These are phyloP conservation scores for Boechera stricta DNA, from an alignment of 345 rosid species.

Conservation along the genomic window DNA sequence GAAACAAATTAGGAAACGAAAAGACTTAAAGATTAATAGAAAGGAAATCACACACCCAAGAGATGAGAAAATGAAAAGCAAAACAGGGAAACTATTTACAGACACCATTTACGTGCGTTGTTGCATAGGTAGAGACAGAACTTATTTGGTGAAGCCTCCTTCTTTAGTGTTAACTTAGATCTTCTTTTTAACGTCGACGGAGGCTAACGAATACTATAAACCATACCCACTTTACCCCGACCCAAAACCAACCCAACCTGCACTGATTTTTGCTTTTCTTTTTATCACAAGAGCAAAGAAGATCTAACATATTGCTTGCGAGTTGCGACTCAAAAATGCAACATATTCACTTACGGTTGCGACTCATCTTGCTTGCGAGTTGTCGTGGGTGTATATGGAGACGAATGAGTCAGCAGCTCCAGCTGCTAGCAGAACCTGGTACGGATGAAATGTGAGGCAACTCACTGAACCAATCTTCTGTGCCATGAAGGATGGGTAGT, in stretches of 20 bases:
- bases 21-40: slow-evolving; percentile 20
- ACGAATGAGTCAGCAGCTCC: slow-evolving; percentile 91
- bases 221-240: slow-evolving; percentile 44
- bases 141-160: slow-evolving; percentile 49
- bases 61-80: slow-evolving; percentile 24
- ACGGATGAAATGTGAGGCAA: slow-evolving; percentile 97
- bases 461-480: slow-evolving; percentile 97
- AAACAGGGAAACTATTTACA: slow-evolving; percentile 45
- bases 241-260: slow-evolving; percentile 28
- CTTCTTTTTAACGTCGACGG: slow-evolving; percentile 31
- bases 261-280: slow-evolving; percentile 18
- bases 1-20: slow-evolving; percentile 40
- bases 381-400: slow-evolving; percentile 74
- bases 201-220: slow-evolving; percentile 48
- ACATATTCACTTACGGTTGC: slow-evolving; percentile 13
- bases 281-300: slow-evolving; percentile 13
- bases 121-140: slow-evolving; percentile 35
- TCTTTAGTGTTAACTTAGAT: slow-evolving; percentile 28
- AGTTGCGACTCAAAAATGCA: slow-evolving; percentile 29
- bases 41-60: slow-evolving; percentile 42
- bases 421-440: slow-evolving; percentile 86
- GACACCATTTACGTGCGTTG: slow-evolving; percentile 39
- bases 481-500: slow-evolving; percentile 87
- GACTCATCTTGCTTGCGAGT: slow-evolving; percentile 54
- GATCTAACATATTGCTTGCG: slow-evolving; percentile 47